phyloP scores from a whole-genome alignment of 805 yeast genomes.

The Ogataea ramenticola region DNA sequence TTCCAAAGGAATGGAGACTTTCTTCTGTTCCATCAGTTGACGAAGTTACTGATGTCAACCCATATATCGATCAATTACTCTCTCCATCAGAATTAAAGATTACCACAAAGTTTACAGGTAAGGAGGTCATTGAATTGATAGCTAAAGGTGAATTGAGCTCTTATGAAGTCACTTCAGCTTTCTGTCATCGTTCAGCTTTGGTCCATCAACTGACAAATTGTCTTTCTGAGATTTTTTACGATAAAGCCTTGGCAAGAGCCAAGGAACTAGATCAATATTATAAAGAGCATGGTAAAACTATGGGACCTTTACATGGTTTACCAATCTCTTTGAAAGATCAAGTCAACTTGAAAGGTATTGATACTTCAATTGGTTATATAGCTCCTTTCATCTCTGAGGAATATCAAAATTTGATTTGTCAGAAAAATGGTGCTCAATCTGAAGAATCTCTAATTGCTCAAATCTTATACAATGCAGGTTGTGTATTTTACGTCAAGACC shows the following conservation, averaged over 20 bases:
- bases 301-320: slow-evolving; percentile 39
- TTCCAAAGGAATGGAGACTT: slow-evolving; percentile 26
- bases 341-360: slow-evolving; percentile 29
- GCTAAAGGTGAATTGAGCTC: slow-evolving; percentile 26
- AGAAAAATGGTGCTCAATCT: slow-evolving; percentile 3
- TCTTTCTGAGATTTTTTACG: slow-evolving; percentile 34
- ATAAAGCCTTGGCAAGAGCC: slow-evolving; percentile 33
- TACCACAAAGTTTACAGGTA: slow-evolving; percentile 12
- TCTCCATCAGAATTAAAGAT: slow-evolving; percentile 16
- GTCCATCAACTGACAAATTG: slow-evolving; percentile 37
- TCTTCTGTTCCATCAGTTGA: slow-evolving; percentile 19
- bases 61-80: slow-evolving; percentile 14
- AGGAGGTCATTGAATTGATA: slow-evolving; percentile 19
- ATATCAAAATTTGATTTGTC: slow-evolving; percentile 12
- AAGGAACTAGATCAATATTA: slow-evolving; percentile 30
- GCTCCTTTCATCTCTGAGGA: slow-evolving; percentile 23
- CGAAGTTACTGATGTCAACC: slow-evolving; percentile 18
- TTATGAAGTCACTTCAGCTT: slow-evolving; percentile 30
- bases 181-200: slow-evolving; percentile 34
- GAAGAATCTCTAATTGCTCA: slow-evolving; percentile 21
- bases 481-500: slow-evolving; percentile 36
- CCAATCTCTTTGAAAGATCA: slow-evolving; percentile 43
- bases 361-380: slow-evolving; percentile 34
- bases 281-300: slow-evolving; percentile 23
- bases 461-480: slow-evolving; percentile 30